phyloP scores from a whole-genome alignment of 768 basidiomycete species.

The Hemileccinum rubropunctum region DNA sequence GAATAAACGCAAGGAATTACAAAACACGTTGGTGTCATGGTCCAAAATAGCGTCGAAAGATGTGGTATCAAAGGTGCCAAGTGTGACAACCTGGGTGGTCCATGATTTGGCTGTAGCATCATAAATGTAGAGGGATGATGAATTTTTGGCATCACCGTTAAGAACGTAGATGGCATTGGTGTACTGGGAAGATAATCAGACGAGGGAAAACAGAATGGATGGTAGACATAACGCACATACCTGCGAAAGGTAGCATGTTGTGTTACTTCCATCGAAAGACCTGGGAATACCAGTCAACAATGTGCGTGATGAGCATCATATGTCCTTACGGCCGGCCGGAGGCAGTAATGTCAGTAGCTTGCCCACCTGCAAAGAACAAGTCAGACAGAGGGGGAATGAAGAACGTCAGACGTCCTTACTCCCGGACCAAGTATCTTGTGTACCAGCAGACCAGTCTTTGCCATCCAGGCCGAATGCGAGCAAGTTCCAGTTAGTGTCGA shows the following conservation, averaged over 20 bases:
- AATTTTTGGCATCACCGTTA: slow-evolving; percentile 69
- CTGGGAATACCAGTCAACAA: slow-evolving; percentile 32
- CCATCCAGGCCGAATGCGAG: slow-evolving; percentile 81
- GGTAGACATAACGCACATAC: slow-evolving; percentile 31
- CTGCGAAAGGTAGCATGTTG: slow-evolving; percentile 73
- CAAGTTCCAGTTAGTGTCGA: slow-evolving; percentile 80
- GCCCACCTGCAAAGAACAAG: slow-evolving; percentile 20
- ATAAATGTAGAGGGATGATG: slow-evolving; percentile 76
- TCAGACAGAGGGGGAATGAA: slow-evolving; percentile 1
- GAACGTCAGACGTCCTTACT: slow-evolving; percentile 31
- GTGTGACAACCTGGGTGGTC: slow-evolving; percentile 65
- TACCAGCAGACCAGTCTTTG: slow-evolving; percentile 81
- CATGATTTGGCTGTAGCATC: slow-evolving; percentile 70
- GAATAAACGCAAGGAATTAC: slow-evolving; percentile 31
- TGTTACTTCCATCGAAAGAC: slow-evolving; percentile 60
- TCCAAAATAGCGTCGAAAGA: slow-evolving; percentile 77
- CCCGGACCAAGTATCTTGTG: slow-evolving; percentile 65
- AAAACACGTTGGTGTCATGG: slow-evolving; percentile 93
- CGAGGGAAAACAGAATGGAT: neutral
- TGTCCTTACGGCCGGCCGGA: slow-evolving; percentile 71
- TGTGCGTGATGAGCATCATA: neutral
- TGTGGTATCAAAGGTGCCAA: slow-evolving; percentile 57
- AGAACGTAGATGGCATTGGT: slow-evolving; percentile 84
- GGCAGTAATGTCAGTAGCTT: slow-evolving; percentile 66
- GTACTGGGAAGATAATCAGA: slow-evolving; percentile 46